phyloP scores from a whole-genome alignment of 179 eudicot species.

The Drosera spatulata region DNA sequence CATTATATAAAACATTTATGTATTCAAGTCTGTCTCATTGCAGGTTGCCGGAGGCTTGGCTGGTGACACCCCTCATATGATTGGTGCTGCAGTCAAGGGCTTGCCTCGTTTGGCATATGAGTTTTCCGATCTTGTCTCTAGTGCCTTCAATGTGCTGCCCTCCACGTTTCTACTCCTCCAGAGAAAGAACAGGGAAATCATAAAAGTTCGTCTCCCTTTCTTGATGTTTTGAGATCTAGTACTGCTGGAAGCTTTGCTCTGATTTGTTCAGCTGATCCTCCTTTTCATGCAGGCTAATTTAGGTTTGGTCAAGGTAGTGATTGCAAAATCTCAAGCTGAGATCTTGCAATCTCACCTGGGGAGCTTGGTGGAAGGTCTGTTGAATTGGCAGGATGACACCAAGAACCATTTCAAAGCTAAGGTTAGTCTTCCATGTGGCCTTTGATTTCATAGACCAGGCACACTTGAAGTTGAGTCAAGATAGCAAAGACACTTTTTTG shows the following conservation, averaged over 20 bases:
- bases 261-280: not conserved
- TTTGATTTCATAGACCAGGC: not conserved
- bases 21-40: not conserved
- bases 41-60: slow-evolving; percentile 91
- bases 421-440: slow-evolving; percentile 28
- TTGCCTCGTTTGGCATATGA: slow-evolving; percentile 98
- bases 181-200: slow-evolving; percentile 79
- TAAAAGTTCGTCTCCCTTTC: slow-evolving; percentile 34
- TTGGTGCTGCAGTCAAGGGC: slow-evolving; percentile 93
- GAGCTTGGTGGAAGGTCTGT: slow-evolving; percentile 63
- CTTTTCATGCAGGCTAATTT: slow-evolving; percentile 63
- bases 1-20: slow-evolving; percentile 3
- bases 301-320: slow-evolving; percentile 86
- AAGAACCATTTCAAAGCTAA: slow-evolving; percentile 94
- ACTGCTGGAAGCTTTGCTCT: not conserved
- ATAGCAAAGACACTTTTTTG: no score
- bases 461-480: not conserved
- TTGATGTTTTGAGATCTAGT: not conserved
- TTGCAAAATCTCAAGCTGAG: slow-evolving; percentile 82
- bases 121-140: slow-evolving; percentile 77
- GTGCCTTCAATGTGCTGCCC: slow-evolving; percentile 70
- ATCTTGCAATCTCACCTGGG: slow-evolving; percentile 52
- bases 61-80: slow-evolving; percentile 92
- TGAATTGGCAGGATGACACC: slow-evolving; percentile 70
- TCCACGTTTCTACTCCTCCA: slow-evolving; percentile 68